Evolutionary conservation across 495 filamentous ascomycete genomes (phyloP), one percentile per base, ranked within the genome.

Genomic region (Penicillium egyptiacum): DNA sequence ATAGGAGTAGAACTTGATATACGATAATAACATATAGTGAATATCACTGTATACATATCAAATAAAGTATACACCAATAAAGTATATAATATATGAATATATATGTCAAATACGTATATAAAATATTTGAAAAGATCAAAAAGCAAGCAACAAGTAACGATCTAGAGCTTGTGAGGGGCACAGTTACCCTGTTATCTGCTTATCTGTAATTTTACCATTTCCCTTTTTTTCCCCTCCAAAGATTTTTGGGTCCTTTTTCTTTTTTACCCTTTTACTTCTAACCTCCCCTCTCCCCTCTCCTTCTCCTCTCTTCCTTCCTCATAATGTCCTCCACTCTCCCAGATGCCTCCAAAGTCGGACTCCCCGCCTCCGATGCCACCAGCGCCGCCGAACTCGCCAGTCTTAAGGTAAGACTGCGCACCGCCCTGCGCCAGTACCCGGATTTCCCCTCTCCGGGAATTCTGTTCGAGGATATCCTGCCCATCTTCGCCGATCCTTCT

Each of bases 381-480:
- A 72, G 83, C 85, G 68, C 86, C 86, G 66, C 88, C 88, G 82
- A 92, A 92, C 87, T 94, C 90, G 77, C 90, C 91, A 76, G 85
- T 92, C 86, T 91, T 88, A 90, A 91, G 84, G 83, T 90, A 88
- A 88, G 70, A 59, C 81, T 91, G 61, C 80, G 77, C 55, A 60
- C 64, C 25, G 80, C 83, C 31, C 77, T 90, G 47, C 83, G 85
- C 61, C 87, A 89, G 74, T 96, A 88, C 77, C 88, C 88, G 56
- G 91, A 99, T 81, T 98, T 99, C 77, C 95, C 95, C 33, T 86
- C 88, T 48, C 88, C 89, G 6, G 95, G 95, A 70, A 92, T 99
- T 69, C 82, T 96, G 54, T 99, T 99, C 75, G 91, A 97, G 81
- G 95, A 99, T 75, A 97, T 99, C 76, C 85, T 99, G 57, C 95